Evolutionary conservation across 2,329 filamentous ascomycete genomes (phyloP).

Genomic region (Alternaria ventricosa): DNA sequence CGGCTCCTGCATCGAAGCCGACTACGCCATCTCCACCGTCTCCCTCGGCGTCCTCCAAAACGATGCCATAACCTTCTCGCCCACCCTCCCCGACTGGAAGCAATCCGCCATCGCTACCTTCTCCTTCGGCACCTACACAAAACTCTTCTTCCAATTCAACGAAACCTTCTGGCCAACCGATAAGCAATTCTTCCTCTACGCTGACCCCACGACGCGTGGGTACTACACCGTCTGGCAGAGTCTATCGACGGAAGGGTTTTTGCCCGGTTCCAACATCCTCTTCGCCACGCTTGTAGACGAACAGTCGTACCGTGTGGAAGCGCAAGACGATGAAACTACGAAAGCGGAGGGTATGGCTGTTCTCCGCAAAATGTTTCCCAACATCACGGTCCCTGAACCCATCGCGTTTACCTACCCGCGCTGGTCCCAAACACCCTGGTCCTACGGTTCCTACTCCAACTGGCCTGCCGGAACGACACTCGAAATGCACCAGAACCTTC

Average conservation of each 20-base stretch:
- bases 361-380: constrained; percentile 67
- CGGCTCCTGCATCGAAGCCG: constrained; percentile 64
- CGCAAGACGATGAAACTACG: constrained; percentile 65
- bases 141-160: constrained; percentile 74
- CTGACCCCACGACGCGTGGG: constrained; percentile 56
- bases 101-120: constrained; percentile 67
- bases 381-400: constrained; percentile 64
- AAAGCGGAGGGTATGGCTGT: constrained; percentile 63
- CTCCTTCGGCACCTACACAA: constrained; percentile 74
- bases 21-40: constrained; percentile 71
- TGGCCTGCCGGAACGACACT: constrained; percentile 70
- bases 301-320: constrained; percentile 65
- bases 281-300: constrained; percentile 68
- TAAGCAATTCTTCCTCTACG: constrained; percentile 63
- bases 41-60: constrained; percentile 72
- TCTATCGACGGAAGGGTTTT: constrained; percentile 63
- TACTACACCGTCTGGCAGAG: constrained; percentile 71
- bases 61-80: constrained; percentile 64
- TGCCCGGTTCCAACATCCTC: constrained; percentile 67
- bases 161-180: constrained; percentile 68
- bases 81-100: constrained; percentile 69
- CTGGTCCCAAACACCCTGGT: constrained; percentile 60
- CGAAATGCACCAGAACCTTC: constrained; percentile 71
- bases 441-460: constrained; percentile 70
- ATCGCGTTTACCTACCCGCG: constrained; percentile 67